phyloP scores from a whole-genome alignment of 768 basidiomycete genomes.

The Sporobolomyces phaffii region DNA sequence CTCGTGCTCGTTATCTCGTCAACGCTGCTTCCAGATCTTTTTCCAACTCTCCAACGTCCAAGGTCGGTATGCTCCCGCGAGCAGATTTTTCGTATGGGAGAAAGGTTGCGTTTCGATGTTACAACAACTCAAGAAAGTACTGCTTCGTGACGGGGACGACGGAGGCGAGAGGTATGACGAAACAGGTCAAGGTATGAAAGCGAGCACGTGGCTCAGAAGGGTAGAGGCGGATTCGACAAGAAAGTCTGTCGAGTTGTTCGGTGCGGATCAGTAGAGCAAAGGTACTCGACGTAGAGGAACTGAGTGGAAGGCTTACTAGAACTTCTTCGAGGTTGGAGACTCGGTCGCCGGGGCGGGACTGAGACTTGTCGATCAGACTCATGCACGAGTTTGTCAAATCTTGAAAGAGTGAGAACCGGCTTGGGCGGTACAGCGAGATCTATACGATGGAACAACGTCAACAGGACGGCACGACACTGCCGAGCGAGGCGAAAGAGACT shows the following conservation, averaged over 20 bases:
- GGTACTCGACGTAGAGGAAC: too few relatives aligned
- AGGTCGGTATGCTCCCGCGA: too few relatives aligned
- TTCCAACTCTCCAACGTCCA: too few relatives aligned
- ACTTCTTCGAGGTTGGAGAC: conserved; percentile 13
- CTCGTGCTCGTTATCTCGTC: too few relatives aligned
- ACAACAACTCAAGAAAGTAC: too few relatives aligned
- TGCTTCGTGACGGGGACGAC: too few relatives aligned
- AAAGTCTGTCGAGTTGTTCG: too few relatives aligned
- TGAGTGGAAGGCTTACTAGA: conserved; percentile 11
- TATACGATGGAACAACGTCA: background rate
- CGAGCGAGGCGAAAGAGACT: background rate
- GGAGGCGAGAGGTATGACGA: background rate
- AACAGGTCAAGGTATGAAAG: background rate
- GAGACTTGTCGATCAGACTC: background rate
- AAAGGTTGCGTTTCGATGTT: too few relatives aligned
- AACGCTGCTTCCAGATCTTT: too few relatives aligned
- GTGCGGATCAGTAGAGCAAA: too few relatives aligned
- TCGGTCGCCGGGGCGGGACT: background rate
- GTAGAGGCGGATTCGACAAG: conserved; percentile 16
- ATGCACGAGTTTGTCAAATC: conserved; percentile 12
- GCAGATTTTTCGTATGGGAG: too few relatives aligned
- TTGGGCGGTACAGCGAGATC: conserved; percentile 12
- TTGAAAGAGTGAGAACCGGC: conserved; percentile 22
- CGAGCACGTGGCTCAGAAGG: background rate
- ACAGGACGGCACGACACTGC: too few relatives aligned